Evolutionary conservation across 1,139 yeast species (phyloP), one percentile per base, ranked within the genome.

Genomic region (Spathaspora sp.): DNA sequence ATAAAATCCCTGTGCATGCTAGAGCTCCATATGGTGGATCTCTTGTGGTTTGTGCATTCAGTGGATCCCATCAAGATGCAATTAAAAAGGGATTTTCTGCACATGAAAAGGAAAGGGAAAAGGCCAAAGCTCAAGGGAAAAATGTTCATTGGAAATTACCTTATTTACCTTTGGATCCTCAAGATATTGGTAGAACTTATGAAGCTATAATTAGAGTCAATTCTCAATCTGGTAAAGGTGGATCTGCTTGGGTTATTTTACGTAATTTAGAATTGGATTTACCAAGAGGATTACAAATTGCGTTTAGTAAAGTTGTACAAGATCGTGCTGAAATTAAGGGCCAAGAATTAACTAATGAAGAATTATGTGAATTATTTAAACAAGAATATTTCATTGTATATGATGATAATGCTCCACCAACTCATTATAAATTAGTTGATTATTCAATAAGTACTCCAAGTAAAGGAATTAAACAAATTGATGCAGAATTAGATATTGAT

Each of bases 191-290:
- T 20, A 68, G 76, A 60, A 70, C 73, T 4, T 74, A 74, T 54
- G 80, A 74, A 59, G 80, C 80, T n/a, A 74, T 74, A 37, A 74
- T 74, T 50, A 67, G 80, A 59, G 79, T 74, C 54, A 74, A 74
- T 56, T 74, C 79, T 13, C 80, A 74, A 58, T 71, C 77, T 24
- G 80, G 80, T 50, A 74, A 74, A 59, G 80, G 80, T 50, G 80
- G 80, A 47, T 69, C 78, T 37, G 78, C 80, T 7, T 74, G 80
- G 80, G 74, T 74, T 42, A 69, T 74, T 48, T 70, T 74, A 56
- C 61, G 79, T 55, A 65, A 74, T 13, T 64, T 74, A 52, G 78
- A 76, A 47, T 69, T 74, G 56, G 79, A 74, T 58, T 67, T 74
- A 56, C 80, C 80, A 46, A 67, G 78, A 60, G 63, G 65, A 36